Percentiles rank a stretch among this genome's conserved stretches.
Conservation (phyloP, 371 early-diverging fungal genomes). For the Dentiscutata heterogama region DNA sequence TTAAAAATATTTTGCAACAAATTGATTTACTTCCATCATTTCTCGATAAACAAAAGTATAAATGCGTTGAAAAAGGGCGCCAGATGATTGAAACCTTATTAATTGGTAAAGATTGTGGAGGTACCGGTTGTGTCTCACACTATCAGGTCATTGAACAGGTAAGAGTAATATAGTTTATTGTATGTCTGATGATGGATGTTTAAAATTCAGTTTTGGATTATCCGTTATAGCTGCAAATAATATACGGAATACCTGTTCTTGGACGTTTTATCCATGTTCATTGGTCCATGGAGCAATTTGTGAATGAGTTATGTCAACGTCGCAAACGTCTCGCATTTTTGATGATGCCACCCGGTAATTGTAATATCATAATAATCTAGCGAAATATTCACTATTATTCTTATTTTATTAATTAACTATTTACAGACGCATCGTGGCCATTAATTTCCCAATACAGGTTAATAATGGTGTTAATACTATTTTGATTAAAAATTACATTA, state of each 20-base stretch:
- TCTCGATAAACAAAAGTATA: conserved; percentile 49
- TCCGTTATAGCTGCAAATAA: background rate
- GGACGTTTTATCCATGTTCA: conserved; percentile 61
- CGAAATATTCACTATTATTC: background rate
- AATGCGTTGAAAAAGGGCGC: conserved; percentile 52
- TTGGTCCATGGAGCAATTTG: conserved; percentile 74
- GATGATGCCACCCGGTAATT: conserved; percentile 70
- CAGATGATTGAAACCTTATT: conserved; percentile 52
- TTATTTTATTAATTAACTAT: conserved; percentile 21
- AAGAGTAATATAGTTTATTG: conserved; percentile 7
- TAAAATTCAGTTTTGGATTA: background rate
- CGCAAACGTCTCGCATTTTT: conserved; percentile 65
- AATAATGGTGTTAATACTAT: background rate
- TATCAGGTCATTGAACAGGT: conserved; percentile 55
- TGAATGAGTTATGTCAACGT: conserved; percentile 67
- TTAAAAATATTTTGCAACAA: conserved; percentile 52
- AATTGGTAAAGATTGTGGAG: conserved; percentile 48
- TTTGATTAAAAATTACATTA: too few species aligned
- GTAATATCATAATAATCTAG: background rate
- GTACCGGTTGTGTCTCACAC: conserved; percentile 50
- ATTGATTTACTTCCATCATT: conserved; percentile 49
- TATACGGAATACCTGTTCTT: conserved; percentile 49
- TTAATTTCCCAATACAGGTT: conserved; percentile 80
- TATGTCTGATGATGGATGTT: background rate
- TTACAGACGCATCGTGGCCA: conserved; percentile 80